phyloP scores from a whole-genome alignment of 768 basidiomycete species.

The Paxillus involutus region DNA sequence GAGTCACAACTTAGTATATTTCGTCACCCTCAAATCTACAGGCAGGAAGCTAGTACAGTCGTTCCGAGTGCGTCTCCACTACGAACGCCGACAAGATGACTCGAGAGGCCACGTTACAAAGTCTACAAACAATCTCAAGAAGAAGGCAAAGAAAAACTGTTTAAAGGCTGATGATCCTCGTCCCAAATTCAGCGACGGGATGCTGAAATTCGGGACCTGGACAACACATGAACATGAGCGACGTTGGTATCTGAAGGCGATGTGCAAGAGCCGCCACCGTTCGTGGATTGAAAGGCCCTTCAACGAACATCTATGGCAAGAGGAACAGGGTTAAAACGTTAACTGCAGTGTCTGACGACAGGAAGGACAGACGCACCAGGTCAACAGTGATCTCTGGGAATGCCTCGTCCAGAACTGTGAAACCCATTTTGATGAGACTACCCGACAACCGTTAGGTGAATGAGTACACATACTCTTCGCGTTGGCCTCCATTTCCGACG shows the following conservation, averaged over 20 bases:
- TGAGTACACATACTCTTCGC: conserved; percentile 46
- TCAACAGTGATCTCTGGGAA: conserved; percentile 68
- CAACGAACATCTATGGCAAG: conserved; percentile 42
- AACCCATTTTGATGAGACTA: neutral
- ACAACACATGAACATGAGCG: conserved; percentile 64
- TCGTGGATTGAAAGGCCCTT: conserved; percentile 43
- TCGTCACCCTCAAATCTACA: too few species aligned
- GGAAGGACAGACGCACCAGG: conserved; percentile 36
- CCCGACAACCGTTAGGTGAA: neutral
- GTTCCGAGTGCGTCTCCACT: too few species aligned
- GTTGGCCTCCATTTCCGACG: conserved; percentile 74
- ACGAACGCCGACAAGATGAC: too few species aligned
- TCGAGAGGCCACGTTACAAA: too few species aligned
- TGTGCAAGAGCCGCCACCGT: conserved; percentile 51
- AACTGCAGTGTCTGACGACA: neutral
- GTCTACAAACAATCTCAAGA: neutral
- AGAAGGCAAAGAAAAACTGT: neutral
- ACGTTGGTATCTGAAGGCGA: conserved; percentile 47
- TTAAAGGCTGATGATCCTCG: conserved; percentile 42
- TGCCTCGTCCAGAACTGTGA: conserved; percentile 55
- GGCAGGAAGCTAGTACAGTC: too few species aligned
- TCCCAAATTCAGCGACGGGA: conserved; percentile 49
- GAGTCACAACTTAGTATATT: too few species aligned
- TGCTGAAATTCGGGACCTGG: conserved; percentile 47
- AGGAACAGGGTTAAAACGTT: neutral